phyloP scores from a whole-genome alignment of 805 yeast species.

The Candida schatavii region DNA sequence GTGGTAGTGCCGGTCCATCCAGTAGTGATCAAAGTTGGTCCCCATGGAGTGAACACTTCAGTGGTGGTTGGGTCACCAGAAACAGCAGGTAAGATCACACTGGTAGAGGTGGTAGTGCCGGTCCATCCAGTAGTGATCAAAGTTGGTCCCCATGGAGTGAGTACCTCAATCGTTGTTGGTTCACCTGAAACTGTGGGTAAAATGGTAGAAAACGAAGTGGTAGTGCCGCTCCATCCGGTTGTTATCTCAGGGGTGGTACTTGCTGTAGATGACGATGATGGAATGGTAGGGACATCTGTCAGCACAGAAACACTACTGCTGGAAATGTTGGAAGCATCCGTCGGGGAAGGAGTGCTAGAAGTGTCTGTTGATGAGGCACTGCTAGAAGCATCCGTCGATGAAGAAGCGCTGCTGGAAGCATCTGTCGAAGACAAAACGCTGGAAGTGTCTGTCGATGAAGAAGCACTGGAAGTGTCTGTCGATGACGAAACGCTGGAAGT shows the following conservation, averaged over 20 bases:
- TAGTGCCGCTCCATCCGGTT: neutral
- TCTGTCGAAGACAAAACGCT: neutral
- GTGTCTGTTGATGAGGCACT: neutral
- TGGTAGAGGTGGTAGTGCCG: neutral
- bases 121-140: neutral
- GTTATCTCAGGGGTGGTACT: neutral
- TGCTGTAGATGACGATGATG: conserved; percentile 1
- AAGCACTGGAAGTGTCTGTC: neutral
- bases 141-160: neutral
- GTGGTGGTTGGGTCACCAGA: neutral
- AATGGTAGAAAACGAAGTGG: conserved; percentile 1
- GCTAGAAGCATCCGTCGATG: neutral
- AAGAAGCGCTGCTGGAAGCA: too few relatives aligned
- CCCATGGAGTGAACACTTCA: conserved; percentile 3
- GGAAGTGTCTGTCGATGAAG: neutral
- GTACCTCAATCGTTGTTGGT: conserved; percentile 1
- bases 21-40: neutral
- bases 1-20: too few relatives aligned
- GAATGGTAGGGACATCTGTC: too few relatives aligned
- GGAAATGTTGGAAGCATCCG: neutral
- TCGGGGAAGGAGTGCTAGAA: neutral
- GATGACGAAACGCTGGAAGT: neutral
- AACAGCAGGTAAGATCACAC: neutral
- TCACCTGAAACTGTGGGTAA: neutral
- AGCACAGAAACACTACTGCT: too few relatives aligned